phyloP scores from a whole-genome alignment of 495 filamentous ascomycete species.

The Penicillium macrosclerotiorum region DNA sequence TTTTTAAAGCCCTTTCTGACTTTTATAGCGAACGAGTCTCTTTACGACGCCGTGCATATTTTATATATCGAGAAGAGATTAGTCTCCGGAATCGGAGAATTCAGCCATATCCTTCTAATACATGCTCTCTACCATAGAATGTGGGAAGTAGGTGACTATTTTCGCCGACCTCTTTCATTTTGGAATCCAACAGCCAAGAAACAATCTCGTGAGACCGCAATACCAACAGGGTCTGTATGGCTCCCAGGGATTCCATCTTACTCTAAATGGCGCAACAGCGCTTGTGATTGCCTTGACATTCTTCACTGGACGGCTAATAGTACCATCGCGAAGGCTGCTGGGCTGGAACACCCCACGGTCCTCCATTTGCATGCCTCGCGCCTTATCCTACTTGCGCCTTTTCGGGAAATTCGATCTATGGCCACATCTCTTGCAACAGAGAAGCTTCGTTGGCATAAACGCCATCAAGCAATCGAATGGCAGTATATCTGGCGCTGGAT shows the following conservation, averaged over 20 bases:
- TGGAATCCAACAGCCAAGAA: constrained; percentile 50
- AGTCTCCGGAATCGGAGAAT: constrained; percentile 41
- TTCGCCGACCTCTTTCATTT: constrained; percentile 42
- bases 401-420: constrained; percentile 39
- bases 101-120: constrained; percentile 47
- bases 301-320: constrained; percentile 55
- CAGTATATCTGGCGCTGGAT: constrained; percentile 50
- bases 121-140: constrained; percentile 50
- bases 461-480: constrained; percentile 37
- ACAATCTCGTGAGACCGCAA: constrained; percentile 36
- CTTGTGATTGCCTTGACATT: constrained; percentile 54
- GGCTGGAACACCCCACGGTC: constrained; percentile 51
- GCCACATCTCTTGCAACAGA: constrained; percentile 32
- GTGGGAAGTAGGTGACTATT: constrained; percentile 52
- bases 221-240: constrained; percentile 45
- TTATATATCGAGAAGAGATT: constrained; percentile 52
- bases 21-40: constrained; percentile 31
- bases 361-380: constrained; percentile 52
- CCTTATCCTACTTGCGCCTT: constrained; percentile 36
- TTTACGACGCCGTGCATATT: constrained; percentile 44
- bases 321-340: constrained; percentile 42
- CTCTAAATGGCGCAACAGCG: constrained; percentile 55
- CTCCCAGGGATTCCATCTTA: constrained; percentile 49
- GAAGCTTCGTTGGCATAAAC: constrained; percentile 30
- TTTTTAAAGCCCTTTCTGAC: constrained; percentile 4